These are phyloP conservation scores for Cajanus cajan DNA, from an alignment of 306 rosid species.

Conservation along the genomic window DNA sequence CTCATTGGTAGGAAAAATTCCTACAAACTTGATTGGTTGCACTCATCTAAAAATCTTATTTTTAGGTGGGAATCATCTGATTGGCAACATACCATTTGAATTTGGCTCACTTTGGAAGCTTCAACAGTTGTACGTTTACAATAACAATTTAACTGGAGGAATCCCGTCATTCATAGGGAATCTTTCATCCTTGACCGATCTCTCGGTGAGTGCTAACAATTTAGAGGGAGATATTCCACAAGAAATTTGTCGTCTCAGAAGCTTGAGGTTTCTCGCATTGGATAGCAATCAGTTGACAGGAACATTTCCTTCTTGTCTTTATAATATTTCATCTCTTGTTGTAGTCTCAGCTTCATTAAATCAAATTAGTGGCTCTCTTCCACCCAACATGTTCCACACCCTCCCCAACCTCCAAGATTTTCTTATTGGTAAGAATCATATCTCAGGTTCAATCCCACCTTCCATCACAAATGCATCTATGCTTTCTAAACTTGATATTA, in stretches of 20 bases:
- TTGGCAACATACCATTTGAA: background rate
- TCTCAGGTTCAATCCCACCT: constrained; percentile 38
- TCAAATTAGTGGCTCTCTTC: constrained; percentile 34
- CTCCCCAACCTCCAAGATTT: background rate
- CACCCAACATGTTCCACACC: constrained; percentile 3
- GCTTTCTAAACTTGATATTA: background rate
- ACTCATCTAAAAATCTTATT: background rate
- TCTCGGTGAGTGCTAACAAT: background rate
- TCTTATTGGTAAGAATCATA: background rate
- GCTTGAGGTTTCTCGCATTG: fast-evolving
- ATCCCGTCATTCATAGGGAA: background rate
- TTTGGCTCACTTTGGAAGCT: background rate
- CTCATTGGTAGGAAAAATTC: background rate
- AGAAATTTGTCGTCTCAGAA: background rate
- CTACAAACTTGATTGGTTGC: background rate
- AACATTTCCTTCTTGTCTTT: background rate
- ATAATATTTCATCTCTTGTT: constrained; percentile 34
- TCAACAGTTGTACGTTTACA: fast-evolving
- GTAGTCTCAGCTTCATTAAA: fast-evolving
- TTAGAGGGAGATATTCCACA: background rate
- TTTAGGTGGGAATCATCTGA: background rate
- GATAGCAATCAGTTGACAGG: constrained; percentile 12
- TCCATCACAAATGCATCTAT: constrained; percentile 36
- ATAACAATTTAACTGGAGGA: background rate
- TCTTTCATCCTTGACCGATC: background rate